Conservation (phyloP, 1,284 basidiomycete genomes). For the Boletus hoseneyae region DNA sequence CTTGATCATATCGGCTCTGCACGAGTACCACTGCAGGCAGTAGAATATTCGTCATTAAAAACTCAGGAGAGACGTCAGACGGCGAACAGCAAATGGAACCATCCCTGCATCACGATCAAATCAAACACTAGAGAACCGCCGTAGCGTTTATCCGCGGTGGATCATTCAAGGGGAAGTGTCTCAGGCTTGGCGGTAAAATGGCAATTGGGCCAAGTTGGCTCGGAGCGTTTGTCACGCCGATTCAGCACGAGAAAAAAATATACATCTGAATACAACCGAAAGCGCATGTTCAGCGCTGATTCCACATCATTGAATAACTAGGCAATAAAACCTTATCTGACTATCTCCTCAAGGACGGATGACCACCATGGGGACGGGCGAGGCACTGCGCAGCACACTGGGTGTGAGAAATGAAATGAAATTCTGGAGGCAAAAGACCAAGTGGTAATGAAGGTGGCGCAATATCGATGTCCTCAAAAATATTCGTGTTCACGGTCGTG, state of each 20-base stretch:
- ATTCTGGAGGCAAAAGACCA: slow-evolving; percentile 1
- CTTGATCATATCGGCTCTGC: not conserved
- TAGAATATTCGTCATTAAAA: not conserved
- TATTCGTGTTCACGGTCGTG: slow-evolving; percentile 7
- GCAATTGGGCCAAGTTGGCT: slow-evolving; percentile 11
- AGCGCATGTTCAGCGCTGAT: slow-evolving; percentile 20
- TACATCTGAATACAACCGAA: slow-evolving; percentile 12
- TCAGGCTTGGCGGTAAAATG: slow-evolving; percentile 12
- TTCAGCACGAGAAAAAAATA: slow-evolving; percentile 3
- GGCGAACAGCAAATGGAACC: not conserved
- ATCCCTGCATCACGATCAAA: slow-evolving; percentile 4
- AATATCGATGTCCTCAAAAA: slow-evolving; percentile 4
- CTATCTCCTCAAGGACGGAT: slow-evolving; percentile 6
- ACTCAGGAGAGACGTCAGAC: not conserved
- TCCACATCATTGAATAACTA: slow-evolving; percentile 17
- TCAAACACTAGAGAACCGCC: slow-evolving; percentile 1
- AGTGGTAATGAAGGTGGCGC: not conserved
- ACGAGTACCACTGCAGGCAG: not conserved
- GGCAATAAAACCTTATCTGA: slow-evolving; percentile 25
- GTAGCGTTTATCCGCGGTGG: not conserved
- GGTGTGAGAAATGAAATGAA: slow-evolving; percentile 22
- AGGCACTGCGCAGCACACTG: slow-evolving; percentile 15
- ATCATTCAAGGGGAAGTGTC: slow-evolving; percentile 1
- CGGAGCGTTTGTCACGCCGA: slow-evolving; percentile 5
- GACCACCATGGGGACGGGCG: slow-evolving; percentile 17